Evolutionary conservation across 2,329 filamentous ascomycete genomes (phyloP).

Genomic region (Xylariaceae sp.): DNA sequence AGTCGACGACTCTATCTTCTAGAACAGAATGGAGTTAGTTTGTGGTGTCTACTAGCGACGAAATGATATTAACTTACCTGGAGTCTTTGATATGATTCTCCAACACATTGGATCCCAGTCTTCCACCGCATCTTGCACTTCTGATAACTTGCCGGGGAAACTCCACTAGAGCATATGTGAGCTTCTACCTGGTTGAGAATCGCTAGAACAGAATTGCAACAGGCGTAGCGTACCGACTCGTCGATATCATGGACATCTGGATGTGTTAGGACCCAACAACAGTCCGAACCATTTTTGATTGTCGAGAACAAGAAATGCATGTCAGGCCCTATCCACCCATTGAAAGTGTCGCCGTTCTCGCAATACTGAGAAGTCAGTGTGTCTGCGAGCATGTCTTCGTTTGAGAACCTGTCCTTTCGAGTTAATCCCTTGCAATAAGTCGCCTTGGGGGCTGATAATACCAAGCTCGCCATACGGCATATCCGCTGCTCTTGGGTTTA

Average conservation of each 20-base stretch:
- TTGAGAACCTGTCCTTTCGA: conserved; percentile 36
- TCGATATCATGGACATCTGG: conserved; percentile 50
- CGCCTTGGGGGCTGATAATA: conserved; percentile 20
- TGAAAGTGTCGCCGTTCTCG: conserved; percentile 54
- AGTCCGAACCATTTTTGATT: conserved; percentile 52
- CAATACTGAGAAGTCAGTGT: conserved; percentile 51
- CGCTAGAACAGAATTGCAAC: too few relatives aligned
- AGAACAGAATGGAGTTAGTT: too few relatives aligned
- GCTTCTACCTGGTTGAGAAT: too few relatives aligned
- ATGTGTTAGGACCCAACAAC: conserved; percentile 57
- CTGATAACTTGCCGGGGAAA: conserved; percentile 48
- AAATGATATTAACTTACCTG: conserved; percentile 8
- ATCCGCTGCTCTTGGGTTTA: conserved; percentile 48
- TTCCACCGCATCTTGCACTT: conserved; percentile 47
- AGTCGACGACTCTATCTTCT: conserved; percentile 40
- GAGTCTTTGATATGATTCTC: conserved; percentile 42
- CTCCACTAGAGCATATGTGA: conserved; percentile 34
- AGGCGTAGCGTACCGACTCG: conserved; percentile 34
- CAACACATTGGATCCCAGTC: conserved; percentile 49
- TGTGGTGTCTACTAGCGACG: too few relatives aligned
- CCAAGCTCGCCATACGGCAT: conserved; percentile 52
- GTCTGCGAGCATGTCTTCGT: conserved; percentile 49
- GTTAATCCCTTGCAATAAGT: background rate
- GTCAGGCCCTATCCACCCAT: conserved; percentile 55
- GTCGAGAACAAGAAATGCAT: conserved; percentile 55